These are phyloP conservation scores for Postia placenta DNA, from an alignment of 768 basidiomycete genomes.

Conservation along the genomic window DNA sequence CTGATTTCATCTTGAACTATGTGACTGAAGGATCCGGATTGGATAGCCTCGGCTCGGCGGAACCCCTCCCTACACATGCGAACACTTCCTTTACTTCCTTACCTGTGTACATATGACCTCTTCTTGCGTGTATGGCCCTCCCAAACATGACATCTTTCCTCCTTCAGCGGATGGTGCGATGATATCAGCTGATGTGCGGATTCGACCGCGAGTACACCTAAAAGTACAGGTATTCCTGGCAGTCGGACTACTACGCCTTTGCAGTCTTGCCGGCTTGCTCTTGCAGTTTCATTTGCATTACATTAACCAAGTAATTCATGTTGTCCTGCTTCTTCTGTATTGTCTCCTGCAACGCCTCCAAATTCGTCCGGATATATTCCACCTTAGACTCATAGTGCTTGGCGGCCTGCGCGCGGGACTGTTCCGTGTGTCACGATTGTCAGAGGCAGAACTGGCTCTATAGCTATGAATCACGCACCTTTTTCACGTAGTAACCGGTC, in stretches of 20 bases:
- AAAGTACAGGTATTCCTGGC: too few species aligned
- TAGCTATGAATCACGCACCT: constrained; percentile 47
- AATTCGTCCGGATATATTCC: constrained; percentile 74
- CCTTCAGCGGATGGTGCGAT: background rate
- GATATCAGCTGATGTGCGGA: background rate
- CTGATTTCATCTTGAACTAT: background rate
- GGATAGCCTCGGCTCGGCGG: background rate
- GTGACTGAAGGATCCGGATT: background rate
- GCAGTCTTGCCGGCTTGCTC: constrained; percentile 14
- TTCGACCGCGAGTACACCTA: background rate
- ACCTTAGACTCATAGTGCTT: constrained; percentile 81
- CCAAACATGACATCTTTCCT: background rate
- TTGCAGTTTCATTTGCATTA: constrained; percentile 64
- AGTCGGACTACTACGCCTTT: background rate
- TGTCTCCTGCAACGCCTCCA: constrained; percentile 83
- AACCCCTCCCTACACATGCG: background rate
- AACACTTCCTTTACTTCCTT: background rate
- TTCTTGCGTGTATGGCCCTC: background rate
- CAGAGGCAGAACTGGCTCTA: background rate
- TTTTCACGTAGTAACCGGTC: constrained; percentile 94
- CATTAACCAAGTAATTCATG: constrained; percentile 62
- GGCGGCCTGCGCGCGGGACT: constrained; percentile 78
- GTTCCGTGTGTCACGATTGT: too few species aligned
- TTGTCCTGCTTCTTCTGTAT: constrained; percentile 91
- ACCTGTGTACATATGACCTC: background rate